A percentile compares a stretch with the other conserved stretches of the same genome.
phyloP scores from a whole-genome alignment of 768 basidiomycete genomes.

The Boletellus ananas region DNA sequence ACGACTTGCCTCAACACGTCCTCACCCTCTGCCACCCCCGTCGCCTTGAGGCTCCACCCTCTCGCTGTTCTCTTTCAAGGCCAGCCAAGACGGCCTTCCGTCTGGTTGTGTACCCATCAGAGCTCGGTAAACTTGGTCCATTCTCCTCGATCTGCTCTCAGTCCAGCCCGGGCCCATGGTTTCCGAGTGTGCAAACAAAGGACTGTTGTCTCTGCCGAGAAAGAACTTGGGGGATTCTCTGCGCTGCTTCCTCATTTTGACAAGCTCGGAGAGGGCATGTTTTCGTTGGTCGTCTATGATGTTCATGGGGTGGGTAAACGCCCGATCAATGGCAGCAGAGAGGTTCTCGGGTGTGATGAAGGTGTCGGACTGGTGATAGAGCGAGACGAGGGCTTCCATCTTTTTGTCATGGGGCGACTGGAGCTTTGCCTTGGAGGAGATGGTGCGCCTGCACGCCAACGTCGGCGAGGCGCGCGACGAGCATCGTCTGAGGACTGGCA shows the following conservation, averaged over 20 bases:
- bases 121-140: conserved; percentile 22
- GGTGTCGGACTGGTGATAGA: conserved; percentile 71
- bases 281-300: conserved; percentile 18
- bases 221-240: conserved; percentile 21
- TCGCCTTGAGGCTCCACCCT: conserved; percentile 18
- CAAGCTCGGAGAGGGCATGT: conserved; percentile 14
- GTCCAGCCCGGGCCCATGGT: conserved; percentile 31
- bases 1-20: conserved; percentile 3
- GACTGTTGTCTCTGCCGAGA: conserved; percentile 25
- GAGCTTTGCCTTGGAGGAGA: conserved; percentile 19
- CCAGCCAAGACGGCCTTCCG: conserved; percentile 32
- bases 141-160: conserved; percentile 25
- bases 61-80: conserved; percentile 27
- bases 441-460: conserved; percentile 9
- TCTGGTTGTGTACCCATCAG: conserved; percentile 29
- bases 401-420: conserved; percentile 28
- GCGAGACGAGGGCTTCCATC: conserved; percentile 69
- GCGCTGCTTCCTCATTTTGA: conserved; percentile 9
- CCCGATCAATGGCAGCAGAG: conserved; percentile 57
- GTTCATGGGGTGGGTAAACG: conserved; percentile 40
- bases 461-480: conserved; percentile 7
- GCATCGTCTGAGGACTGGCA: conserved; percentile 2
- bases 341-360: conserved; percentile 75
- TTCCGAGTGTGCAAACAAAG: conserved; percentile 6
- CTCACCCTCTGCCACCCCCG: conserved; percentile 8